phyloP scores from a whole-genome alignment of 345 rosid genomes.

The Rubroshorea leprosula region DNA sequence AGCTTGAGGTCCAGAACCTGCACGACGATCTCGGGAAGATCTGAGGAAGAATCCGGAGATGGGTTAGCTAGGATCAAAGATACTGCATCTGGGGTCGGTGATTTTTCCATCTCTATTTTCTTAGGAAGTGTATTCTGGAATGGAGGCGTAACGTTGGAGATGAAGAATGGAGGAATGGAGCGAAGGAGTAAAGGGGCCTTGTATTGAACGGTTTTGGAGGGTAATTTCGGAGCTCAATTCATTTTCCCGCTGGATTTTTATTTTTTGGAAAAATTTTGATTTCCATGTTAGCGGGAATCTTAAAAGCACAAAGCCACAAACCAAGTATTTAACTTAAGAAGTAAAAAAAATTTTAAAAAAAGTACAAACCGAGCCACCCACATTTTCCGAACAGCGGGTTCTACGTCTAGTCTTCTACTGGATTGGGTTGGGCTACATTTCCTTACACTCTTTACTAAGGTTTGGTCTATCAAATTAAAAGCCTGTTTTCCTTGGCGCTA shows the following conservation, averaged over 20 bases:
- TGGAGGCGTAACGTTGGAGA: not conserved
- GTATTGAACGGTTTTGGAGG: not conserved
- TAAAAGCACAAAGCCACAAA: no score
- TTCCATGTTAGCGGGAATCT: not conserved
- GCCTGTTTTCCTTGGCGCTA: no score
- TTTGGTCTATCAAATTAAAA: no score
- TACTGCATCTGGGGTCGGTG: slow-evolving; percentile 56
- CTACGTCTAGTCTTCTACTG: no score
- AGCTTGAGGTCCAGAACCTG: slow-evolving; percentile 83
- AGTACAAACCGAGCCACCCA: no score
- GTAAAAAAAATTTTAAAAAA: no score
- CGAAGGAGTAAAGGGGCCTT: not conserved
- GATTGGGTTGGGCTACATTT: no score
- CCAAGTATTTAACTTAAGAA: no score
- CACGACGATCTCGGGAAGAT: slow-evolving; percentile 50
- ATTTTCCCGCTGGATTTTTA: slow-evolving; percentile 2
- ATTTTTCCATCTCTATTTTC: slow-evolving; percentile 32
- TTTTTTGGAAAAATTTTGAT: not conserved
- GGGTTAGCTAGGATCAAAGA: slow-evolving; percentile 52
- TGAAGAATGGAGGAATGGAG: not conserved
- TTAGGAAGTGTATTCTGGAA: no score
- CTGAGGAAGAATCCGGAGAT: slow-evolving; percentile 51
- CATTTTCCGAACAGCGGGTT: no score
- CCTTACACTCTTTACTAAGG: no score
- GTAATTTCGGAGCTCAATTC: not conserved